Base-by-base conservation (phyloP, 202 grass and related monocot species). In the Elaeis oleifera region DNA sequence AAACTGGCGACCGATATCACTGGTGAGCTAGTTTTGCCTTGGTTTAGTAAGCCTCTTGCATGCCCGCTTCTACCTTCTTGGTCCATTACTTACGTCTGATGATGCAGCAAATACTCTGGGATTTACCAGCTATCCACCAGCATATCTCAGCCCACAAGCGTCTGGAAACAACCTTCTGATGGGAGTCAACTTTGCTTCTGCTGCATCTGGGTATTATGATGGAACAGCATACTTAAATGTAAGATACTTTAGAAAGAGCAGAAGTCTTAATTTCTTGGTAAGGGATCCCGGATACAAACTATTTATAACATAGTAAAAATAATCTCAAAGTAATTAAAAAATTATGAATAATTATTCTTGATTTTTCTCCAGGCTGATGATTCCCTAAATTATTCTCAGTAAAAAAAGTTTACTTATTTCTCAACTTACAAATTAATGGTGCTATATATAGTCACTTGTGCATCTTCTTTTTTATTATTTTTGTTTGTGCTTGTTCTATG, bases 131-230 rank as follows among this genome's bases (percentile, higher is more conserved):
- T 99, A 86, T 50, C 54, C 88, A 0, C 88, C 88, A 1, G 82
- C 94, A 0, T 99, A 99, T 64, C 72, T 99, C 2, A 89, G 88
- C 79, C 94, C 94, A n/a, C 71, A 92, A 64, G 88, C 88, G 50
- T 89, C 94, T 1, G 94, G 94, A 31, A 53, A 86, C 71, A 92
- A 89, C 77, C 85, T 92, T 59, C 77, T 99, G n/a, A 82, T 82
- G 0, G 94, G 94, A 31, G 94, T 82, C 71, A 99, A 99, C 68
- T 99, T 99, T 50, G 94, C 94, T 7, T 99, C 94, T 58, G 94
- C 94, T 19, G 94, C 73, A 66, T 99, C 94, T n/a, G 94, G 94
- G n/a, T 89, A 84, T 77, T 92, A 84, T 3, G 88, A 99, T 58
- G 79, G 81, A 24, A 99, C 94, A 4, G 82, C 94, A 1, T 50